Percentiles rank a stretch among this genome's conserved stretches.
These are phyloP conservation scores for Hymenoscyphus scutula DNA, from an alignment of 2,329 filamentous ascomycete species.

Conservation along the genomic window DNA sequence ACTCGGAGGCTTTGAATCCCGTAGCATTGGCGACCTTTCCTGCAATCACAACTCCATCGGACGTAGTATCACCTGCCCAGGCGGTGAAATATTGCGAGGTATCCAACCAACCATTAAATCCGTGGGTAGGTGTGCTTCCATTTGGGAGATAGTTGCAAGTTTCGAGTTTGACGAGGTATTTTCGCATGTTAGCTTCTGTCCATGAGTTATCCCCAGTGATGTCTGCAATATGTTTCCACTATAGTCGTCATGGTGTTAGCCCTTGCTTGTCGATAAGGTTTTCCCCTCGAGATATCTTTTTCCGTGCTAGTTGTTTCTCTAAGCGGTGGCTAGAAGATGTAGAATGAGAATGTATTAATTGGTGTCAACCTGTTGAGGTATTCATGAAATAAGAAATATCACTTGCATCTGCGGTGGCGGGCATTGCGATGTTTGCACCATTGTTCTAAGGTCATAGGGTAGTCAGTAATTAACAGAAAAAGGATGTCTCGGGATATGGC, in stretches of 20 bases:
- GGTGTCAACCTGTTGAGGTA: background rate
- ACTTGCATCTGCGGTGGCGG: conserved; percentile 39
- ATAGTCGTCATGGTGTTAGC: background rate
- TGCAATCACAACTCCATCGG: background rate
- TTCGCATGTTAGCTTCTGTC: conserved; percentile 40
- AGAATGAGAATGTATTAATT: background rate
- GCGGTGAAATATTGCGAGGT: background rate
- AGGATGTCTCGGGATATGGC: too few species aligned
- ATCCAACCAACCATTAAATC: conserved; percentile 36
- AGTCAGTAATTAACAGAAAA: too few species aligned
- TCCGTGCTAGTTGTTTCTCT: background rate
- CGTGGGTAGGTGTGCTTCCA: conserved; percentile 40
- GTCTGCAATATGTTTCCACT: conserved; percentile 40
- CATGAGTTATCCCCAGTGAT: conserved; percentile 46
- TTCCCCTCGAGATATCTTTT: too few species aligned
- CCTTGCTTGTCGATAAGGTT: background rate
- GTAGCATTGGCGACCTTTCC: background rate
- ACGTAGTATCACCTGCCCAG: background rate
- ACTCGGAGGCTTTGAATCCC: background rate
- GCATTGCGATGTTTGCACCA: conserved; percentile 40
- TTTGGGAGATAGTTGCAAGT: conserved; percentile 42
- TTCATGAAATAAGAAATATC: background rate
- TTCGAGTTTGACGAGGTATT: conserved; percentile 43
- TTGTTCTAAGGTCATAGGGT: too few species aligned
- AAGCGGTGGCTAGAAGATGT: background rate